Percentiles rank a stretch among this genome's conserved stretches.
These are phyloP conservation scores for Pterula multifida DNA, from an alignment of 1,284 basidiomycete species.

Conservation along the genomic window DNA sequence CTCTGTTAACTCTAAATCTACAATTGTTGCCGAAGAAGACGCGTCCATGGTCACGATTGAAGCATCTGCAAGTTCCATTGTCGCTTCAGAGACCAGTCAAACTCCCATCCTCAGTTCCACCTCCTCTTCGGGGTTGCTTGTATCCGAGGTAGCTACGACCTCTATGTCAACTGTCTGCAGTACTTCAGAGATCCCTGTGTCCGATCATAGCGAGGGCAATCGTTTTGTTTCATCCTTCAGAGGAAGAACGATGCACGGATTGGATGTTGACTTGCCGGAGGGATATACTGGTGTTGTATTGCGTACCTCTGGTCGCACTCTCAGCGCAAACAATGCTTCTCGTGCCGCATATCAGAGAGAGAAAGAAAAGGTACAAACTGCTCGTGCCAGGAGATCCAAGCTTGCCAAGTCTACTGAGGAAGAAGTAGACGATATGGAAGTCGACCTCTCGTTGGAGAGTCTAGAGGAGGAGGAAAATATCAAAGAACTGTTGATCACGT, in stretches of 20 bases:
- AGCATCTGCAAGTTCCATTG: background rate
- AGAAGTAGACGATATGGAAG: background rate
- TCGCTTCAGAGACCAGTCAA: too few species aligned
- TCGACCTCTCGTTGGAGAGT: conserved; percentile 10
- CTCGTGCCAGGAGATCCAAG: background rate
- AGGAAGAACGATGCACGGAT: conserved; percentile 56
- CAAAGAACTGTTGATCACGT: conserved; percentile 28
- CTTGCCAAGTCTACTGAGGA: conserved; percentile 11
- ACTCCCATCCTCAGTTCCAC: background rate
- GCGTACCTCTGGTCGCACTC: conserved; percentile 15
- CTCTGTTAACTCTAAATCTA: background rate
- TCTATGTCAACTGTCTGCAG: conserved; percentile 15
- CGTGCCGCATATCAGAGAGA: conserved; percentile 10
- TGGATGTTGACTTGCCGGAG: conserved; percentile 44
- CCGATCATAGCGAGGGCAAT: background rate
- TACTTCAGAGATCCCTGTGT: background rate
- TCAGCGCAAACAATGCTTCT: conserved; percentile 7
- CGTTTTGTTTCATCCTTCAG: conserved; percentile 58
- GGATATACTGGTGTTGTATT: conserved; percentile 61
- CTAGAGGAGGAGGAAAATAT: conserved; percentile 13
- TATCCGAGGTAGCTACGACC: conserved; percentile 11
- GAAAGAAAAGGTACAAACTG: conserved; percentile 7
- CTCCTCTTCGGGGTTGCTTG: conserved; percentile 1
- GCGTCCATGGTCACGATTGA: background rate
- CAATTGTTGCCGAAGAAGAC: background rate